These are phyloP conservation scores for Sphagnum contortum DNA, from an alignment of 225 moss, liverwort and hornwort genomes.

Conservation along the genomic window DNA sequence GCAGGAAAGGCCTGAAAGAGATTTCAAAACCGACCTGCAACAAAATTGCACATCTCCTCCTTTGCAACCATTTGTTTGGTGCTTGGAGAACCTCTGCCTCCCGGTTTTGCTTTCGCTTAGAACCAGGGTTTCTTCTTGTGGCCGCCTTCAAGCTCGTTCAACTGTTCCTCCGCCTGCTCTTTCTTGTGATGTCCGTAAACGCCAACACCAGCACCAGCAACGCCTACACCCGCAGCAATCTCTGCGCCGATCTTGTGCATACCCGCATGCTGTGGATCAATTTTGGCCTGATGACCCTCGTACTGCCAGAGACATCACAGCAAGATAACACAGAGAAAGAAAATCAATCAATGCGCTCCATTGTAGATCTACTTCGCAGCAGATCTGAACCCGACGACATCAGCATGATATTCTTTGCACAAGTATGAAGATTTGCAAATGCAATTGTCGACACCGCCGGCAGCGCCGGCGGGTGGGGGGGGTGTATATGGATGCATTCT, in stretches of 20 bases:
- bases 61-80: too few species aligned
- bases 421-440: too few species aligned
- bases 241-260: conserved; percentile 23
- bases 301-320: conserved; percentile 11
- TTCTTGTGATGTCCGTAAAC: conserved; percentile 26
- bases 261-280: conserved; percentile 13
- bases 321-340: background rate
- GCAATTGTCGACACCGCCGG: too few species aligned
- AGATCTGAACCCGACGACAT: too few species aligned
- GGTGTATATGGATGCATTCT: too few species aligned
- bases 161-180: conserved; percentile 3
- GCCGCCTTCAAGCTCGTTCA: conserved; percentile 7
- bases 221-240: conserved; percentile 6
- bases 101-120: background rate
- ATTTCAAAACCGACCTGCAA: too few species aligned
- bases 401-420: too few species aligned
- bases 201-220: conserved; percentile 13
- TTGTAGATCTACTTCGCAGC: too few species aligned
- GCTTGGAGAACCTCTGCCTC: too few species aligned
- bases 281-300: conserved; percentile 15
- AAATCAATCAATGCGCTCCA: background rate
- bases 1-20: too few species aligned
- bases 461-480: too few species aligned
- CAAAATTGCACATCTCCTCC: too few species aligned
- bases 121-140: conserved; percentile 11